A percentile compares a stretch with the other conserved stretches of the same genome.
These are phyloP conservation scores for Themeda triandra DNA, from an alignment of 176 grass and related monocot species.

Conservation along the genomic window DNA sequence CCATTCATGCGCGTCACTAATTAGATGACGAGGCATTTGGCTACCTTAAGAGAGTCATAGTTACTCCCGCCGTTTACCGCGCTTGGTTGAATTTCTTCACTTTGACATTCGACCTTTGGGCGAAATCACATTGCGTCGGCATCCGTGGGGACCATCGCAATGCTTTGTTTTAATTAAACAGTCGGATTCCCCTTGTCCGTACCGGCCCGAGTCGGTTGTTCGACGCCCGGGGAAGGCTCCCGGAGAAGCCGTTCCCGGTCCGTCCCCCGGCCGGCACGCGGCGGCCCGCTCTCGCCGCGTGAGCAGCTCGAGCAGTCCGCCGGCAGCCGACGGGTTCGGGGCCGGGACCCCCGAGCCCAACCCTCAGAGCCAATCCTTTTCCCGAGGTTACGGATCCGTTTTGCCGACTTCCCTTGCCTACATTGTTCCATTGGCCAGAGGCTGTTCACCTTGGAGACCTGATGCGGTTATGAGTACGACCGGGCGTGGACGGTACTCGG, in stretches of 20 bases:
- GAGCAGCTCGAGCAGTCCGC: not conserved
- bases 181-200: conserved; percentile 71
- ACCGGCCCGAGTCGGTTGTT: conserved; percentile 64
- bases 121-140: conserved; percentile 79
- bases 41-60: conserved; percentile 91
- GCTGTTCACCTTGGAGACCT: conserved; percentile 73
- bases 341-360: conserved; percentile 36
- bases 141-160: conserved; percentile 69
- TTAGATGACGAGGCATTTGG: conserved; percentile 68
- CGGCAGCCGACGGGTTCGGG: not conserved
- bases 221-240: conserved; percentile 35
- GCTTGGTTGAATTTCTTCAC: too few species aligned
- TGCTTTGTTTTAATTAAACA: conserved; percentile 87
- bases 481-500: conserved; percentile 41
- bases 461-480: conserved; percentile 65
- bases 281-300: not conserved
- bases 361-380: conserved; percentile 79
- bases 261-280: not conserved
- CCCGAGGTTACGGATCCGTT: conserved; percentile 70
- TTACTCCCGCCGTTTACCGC: conserved; percentile 80
- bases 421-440: conserved; percentile 56
- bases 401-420: conserved; percentile 81
- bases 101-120: too few species aligned
- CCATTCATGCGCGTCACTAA: conserved; percentile 68
- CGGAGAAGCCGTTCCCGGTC: not conserved